Evolutionary conservation across 148 eudicot genomes (phyloP).

Genomic region (Pharnaceum exiguum): DNA sequence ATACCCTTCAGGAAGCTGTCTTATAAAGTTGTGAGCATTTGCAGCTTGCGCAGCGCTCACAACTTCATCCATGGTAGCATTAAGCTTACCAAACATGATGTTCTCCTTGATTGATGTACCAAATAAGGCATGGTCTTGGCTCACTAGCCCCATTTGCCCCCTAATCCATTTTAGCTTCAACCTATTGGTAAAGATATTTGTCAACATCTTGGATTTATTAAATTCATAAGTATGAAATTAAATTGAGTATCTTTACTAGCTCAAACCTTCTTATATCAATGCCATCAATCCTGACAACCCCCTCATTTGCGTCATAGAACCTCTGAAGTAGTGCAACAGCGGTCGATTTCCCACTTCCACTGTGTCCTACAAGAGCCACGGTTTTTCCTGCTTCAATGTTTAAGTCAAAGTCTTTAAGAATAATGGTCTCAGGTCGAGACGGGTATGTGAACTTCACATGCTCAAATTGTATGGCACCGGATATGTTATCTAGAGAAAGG

Average conservation of each 20-base stretch:
- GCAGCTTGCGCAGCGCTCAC: slow-evolving; percentile 78
- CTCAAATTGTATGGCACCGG: slow-evolving; percentile 64
- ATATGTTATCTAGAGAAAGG: slow-evolving; percentile 33
- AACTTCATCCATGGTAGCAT: slow-evolving; percentile 85
- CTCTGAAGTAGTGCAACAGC: slow-evolving; percentile 74
- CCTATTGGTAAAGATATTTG: too few species aligned
- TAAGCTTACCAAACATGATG: slow-evolving; percentile 78
- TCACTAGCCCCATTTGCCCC: slow-evolving; percentile 80
- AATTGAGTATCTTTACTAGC: slow-evolving; percentile 80
- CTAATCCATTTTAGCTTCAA: slow-evolving; percentile 82
- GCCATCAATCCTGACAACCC: slow-evolving; percentile 65
- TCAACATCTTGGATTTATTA: too few species aligned
- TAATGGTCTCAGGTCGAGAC: slow-evolving; percentile 56
- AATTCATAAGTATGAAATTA: too few species aligned
- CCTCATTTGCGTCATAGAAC: slow-evolving; percentile 70
- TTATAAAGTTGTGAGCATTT: slow-evolving; percentile 80
- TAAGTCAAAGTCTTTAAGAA: slow-evolving; percentile 65
- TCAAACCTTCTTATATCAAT: slow-evolving; percentile 53
- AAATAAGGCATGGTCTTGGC: slow-evolving; percentile 90
- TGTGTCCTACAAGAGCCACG: slow-evolving; percentile 82
- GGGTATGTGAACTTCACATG: slow-evolving; percentile 62
- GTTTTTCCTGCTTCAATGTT: slow-evolving; percentile 69
- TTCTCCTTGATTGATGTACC: slow-evolving; percentile 80
- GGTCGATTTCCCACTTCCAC: slow-evolving; percentile 96
- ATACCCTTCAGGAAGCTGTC: slow-evolving; percentile 83